Conservation (phyloP, 805 yeast genomes). For the Saccharomyces mikatae region DNA sequence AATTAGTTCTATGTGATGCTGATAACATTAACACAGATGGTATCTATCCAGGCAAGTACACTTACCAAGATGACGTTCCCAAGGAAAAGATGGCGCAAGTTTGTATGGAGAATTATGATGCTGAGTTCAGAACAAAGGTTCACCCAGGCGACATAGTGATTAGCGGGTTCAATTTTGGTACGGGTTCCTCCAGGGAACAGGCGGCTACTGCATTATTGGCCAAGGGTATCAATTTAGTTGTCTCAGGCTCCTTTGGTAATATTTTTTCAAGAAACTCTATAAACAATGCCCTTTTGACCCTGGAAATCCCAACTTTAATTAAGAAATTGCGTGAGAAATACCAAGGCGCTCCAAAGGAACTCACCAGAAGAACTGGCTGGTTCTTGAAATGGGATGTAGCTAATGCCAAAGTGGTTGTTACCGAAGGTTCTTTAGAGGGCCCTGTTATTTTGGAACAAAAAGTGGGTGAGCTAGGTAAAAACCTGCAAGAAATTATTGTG, state of each 20-base stretch:
- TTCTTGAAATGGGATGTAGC: constrained; percentile 88
- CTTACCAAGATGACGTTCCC: constrained; percentile 95
- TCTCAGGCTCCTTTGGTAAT: constrained; percentile 96
- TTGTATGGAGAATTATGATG: constrained; percentile 97
- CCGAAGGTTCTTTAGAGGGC: constrained; percentile 44
- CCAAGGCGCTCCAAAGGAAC: constrained; percentile 46
- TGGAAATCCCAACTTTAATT: constrained; percentile 87
- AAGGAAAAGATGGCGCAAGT: constrained; percentile 96
- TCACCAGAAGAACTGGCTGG: constrained; percentile 94
- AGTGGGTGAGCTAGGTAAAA: constrained; percentile 93
- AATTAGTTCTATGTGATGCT: constrained; percentile 89
- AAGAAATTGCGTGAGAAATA: constrained; percentile 65
- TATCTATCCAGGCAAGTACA: constrained; percentile 96
- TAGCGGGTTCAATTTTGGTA: constrained; percentile 93
- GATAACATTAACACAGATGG: constrained; percentile 97
- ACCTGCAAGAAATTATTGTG: constrained; percentile 91
- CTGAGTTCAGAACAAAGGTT: constrained; percentile 76
- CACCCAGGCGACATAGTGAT: constrained; percentile 82
- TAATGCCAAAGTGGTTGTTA: constrained; percentile 69
- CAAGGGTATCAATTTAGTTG: constrained; percentile 83
- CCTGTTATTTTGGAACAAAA: constrained; percentile 65
- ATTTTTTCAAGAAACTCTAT: constrained; percentile 93
- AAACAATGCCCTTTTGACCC: constrained; percentile 88
- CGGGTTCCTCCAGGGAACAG: constrained; percentile 97
- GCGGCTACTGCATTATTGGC: constrained; percentile 98